phyloP scores from a whole-genome alignment of 495 filamentous ascomycete species.

The Xanthoparmelia taractica region DNA sequence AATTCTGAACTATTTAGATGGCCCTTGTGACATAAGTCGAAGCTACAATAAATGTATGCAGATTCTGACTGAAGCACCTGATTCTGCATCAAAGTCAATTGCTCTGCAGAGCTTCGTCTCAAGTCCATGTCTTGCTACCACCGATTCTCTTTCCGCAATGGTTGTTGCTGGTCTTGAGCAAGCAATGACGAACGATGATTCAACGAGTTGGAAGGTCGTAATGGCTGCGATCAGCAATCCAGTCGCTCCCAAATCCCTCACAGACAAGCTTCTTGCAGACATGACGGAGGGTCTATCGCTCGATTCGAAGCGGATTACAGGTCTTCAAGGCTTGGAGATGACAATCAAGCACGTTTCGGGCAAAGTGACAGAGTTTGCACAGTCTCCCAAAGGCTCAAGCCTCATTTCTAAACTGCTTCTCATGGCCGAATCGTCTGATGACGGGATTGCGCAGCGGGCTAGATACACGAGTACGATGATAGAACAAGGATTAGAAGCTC shows the following conservation, averaged over 20 bases:
- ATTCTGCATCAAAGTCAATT: conserved; percentile 26
- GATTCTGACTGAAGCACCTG: conserved; percentile 23
- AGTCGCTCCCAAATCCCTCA: conserved; percentile 36
- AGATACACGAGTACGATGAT: conserved; percentile 37
- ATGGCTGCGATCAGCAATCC: conserved; percentile 41
- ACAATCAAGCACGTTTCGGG: conserved; percentile 26
- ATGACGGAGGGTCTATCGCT: conserved; percentile 33
- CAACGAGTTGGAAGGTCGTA: conserved; percentile 31
- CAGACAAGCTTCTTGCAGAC: conserved; percentile 36
- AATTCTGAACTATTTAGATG: conserved; percentile 24
- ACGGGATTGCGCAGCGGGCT: conserved; percentile 46
- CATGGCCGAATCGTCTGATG: conserved; percentile 48
- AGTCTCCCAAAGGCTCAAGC: conserved; percentile 39
- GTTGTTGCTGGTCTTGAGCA: conserved; percentile 23
- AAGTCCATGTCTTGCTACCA: conserved; percentile 20
- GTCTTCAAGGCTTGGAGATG: conserved; percentile 32
- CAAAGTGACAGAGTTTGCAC: conserved; percentile 28
- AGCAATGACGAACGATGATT: conserved; percentile 23
- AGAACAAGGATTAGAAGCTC: conserved; percentile 34
- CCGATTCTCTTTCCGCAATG: conserved; percentile 7
- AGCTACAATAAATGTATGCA: conserved; percentile 28
- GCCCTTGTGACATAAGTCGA: conserved; percentile 22
- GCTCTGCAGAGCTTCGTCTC: conserved; percentile 31
- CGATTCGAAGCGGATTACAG: conserved; percentile 22
- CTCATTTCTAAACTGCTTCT: conserved; percentile 50